Conservation (phyloP, 202 grass and related monocot species). For the Carex sylvatica region DNA sequence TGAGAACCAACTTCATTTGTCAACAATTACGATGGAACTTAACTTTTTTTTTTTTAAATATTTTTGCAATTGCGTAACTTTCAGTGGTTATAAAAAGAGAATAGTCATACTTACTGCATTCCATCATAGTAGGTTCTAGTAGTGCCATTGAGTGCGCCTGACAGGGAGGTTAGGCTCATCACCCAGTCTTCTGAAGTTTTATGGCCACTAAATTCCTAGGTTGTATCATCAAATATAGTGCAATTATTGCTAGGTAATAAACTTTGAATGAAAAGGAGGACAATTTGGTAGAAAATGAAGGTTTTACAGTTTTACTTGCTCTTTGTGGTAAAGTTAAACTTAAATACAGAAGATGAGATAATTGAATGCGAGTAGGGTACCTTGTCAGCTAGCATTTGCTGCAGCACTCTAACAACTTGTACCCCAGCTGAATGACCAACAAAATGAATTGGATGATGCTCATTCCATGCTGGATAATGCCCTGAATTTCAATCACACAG, state of each 20-base stretch:
- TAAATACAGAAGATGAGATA: slow-evolving; percentile 21
- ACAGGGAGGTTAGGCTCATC: slow-evolving; percentile 91
- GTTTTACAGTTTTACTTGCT: background rate
- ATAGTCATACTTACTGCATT: slow-evolving; percentile 69
- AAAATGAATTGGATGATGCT: slow-evolving; percentile 84
- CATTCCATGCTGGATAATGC: slow-evolving; percentile 82
- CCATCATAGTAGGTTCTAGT: slow-evolving; percentile 96
- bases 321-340: slow-evolving; percentile 9
- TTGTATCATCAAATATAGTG: slow-evolving; percentile 24
- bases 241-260: slow-evolving; percentile 23
- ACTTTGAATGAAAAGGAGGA: slow-evolving; percentile 2
- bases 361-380: slow-evolving; percentile 37
- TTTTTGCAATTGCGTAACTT: slow-evolving; percentile 6
- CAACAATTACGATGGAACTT: background rate
- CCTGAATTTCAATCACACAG: slow-evolving; percentile 41
- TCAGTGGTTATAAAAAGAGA: background rate
- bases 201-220: slow-evolving; percentile 79
- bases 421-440: slow-evolving; percentile 88
- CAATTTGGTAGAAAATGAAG: background rate
- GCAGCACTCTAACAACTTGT: slow-evolving; percentile 80
- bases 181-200: slow-evolving; percentile 93
- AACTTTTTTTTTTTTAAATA: background rate
- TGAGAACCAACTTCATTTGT: too few relatives aligned
- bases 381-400: slow-evolving; percentile 95
- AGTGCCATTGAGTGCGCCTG: slow-evolving; percentile 91